A percentile compares a stretch with the other conserved stretches of the same genome.
phyloP scores from a whole-genome alignment of 805 yeast genomes.

The Alloascoidea africana region DNA sequence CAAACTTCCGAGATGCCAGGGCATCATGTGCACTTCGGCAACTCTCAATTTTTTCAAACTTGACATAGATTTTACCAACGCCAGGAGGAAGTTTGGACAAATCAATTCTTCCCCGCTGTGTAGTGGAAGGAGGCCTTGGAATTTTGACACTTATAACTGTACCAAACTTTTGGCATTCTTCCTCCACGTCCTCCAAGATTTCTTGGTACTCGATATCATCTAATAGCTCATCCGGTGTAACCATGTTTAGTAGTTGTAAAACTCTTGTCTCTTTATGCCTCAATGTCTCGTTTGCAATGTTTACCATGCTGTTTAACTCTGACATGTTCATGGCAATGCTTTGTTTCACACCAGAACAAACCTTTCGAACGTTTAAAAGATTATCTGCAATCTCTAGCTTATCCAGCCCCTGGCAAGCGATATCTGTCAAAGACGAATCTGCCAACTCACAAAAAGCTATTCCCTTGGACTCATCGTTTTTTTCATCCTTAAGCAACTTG shows the following conservation, averaged over 20 bases:
- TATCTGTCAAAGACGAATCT: constrained; percentile 12
- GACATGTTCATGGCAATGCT: constrained; percentile 5
- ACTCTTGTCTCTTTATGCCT: constrained; percentile 23
- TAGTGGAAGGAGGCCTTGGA: constrained; percentile 39
- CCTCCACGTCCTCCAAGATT: constrained; percentile 33
- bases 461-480: constrained; percentile 37
- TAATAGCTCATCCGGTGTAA: constrained; percentile 47
- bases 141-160: constrained; percentile 36
- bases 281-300: constrained; percentile 12
- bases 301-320: constrained; percentile 15
- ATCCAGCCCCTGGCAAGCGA: constrained; percentile 19
- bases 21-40: constrained; percentile 41
- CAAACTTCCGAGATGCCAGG: constrained; percentile 51
- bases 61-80: constrained; percentile 58
- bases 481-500: constrained; percentile 27
- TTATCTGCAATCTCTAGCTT: constrained; percentile 21
- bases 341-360: constrained; percentile 20
- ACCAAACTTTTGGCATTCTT: constrained; percentile 36
- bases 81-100: constrained; percentile 30
- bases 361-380: constrained; percentile 19
- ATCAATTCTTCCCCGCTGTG: constrained; percentile 28
- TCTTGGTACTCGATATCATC: constrained; percentile 32
- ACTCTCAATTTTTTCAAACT: constrained; percentile 34
- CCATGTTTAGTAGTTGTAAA: constrained; percentile 48
- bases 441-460: constrained; percentile 38